Conservation (phyloP, 257 asterid genomes). For the Solanum verrucosum region DNA sequence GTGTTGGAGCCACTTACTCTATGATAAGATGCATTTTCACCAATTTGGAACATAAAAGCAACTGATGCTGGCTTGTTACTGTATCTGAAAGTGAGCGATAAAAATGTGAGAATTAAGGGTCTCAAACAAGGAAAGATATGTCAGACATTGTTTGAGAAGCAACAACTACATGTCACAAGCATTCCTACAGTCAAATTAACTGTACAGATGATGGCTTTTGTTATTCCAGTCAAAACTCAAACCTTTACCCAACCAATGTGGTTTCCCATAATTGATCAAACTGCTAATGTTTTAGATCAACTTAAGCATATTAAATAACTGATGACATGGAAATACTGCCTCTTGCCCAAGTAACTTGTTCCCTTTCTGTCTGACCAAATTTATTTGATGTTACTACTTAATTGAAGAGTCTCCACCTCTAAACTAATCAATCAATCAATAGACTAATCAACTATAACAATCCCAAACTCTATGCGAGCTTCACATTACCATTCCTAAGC, state of each 20-base stretch:
- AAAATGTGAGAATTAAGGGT: background rate
- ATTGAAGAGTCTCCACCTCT: background rate
- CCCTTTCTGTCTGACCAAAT: background rate
- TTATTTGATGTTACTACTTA: background rate
- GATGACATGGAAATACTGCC: background rate
- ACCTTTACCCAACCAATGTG: background rate
- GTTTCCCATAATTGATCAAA: background rate
- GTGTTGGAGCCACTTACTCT: conserved; percentile 26
- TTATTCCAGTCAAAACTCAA: background rate
- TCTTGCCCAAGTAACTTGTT: background rate
- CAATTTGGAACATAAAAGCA: conserved; percentile 57
- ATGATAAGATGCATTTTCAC: conserved; percentile 54
- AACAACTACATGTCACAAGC: background rate
- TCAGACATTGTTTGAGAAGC: background rate
- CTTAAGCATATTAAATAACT: background rate
- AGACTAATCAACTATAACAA: background rate
- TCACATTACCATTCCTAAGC: background rate
- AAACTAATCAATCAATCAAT: background rate
- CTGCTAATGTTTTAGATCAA: background rate
- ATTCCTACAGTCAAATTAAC: background rate
- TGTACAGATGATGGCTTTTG: background rate
- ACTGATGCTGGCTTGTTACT: conserved; percentile 39
- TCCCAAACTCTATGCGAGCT: background rate
- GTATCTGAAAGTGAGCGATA: conserved; percentile 27
- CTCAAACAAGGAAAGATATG: background rate